Evolutionary conservation across 257 asterid species (phyloP).

Genomic region (Solanum stenotomum): DNA sequence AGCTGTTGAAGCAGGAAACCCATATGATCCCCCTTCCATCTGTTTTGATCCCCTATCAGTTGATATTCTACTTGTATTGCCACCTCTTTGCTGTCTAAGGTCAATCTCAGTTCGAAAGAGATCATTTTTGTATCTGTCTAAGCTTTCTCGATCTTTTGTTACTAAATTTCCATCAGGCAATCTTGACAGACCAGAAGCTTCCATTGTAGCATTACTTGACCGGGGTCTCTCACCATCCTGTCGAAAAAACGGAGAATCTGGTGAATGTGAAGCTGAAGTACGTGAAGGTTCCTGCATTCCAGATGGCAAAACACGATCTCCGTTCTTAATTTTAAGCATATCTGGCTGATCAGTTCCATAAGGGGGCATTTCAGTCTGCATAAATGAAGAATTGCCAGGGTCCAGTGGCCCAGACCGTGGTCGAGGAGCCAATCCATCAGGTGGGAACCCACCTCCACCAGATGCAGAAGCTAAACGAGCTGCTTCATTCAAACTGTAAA

Average conservation of each 20-base stretch:
- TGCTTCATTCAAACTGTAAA: conserved; percentile 90
- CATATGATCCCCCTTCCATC: conserved; percentile 54
- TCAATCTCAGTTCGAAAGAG: conserved; percentile 51
- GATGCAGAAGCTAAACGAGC: conserved; percentile 75
- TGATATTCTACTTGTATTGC: conserved; percentile 47
- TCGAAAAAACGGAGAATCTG: conserved; percentile 49
- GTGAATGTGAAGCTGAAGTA: conserved; percentile 56
- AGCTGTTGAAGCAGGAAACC: conserved; percentile 40
- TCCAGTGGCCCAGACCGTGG: conserved; percentile 77
- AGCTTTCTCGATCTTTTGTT: conserved; percentile 20
- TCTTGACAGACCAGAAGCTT: conserved; percentile 28
- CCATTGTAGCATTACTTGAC: conserved; percentile 21
- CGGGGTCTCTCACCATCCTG: conserved; percentile 43
- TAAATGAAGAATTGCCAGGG: conserved; percentile 42
- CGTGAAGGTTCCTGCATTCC: conserved; percentile 57
- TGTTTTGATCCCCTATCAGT: conserved; percentile 57
- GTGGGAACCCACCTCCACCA: conserved; percentile 63
- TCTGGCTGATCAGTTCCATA: conserved; percentile 65
- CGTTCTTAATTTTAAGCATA: conserved; percentile 53
- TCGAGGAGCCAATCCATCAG: conserved; percentile 55
- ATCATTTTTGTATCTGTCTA: conserved; percentile 49
- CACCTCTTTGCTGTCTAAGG: conserved; percentile 53
- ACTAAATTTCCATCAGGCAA: conserved; percentile 25
- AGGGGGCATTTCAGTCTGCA: conserved; percentile 42
- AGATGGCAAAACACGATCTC: conserved; percentile 48